Evolutionary conservation across 148 eudicot genomes (phyloP).

Genomic region (Fagopyrum tataricum): DNA sequence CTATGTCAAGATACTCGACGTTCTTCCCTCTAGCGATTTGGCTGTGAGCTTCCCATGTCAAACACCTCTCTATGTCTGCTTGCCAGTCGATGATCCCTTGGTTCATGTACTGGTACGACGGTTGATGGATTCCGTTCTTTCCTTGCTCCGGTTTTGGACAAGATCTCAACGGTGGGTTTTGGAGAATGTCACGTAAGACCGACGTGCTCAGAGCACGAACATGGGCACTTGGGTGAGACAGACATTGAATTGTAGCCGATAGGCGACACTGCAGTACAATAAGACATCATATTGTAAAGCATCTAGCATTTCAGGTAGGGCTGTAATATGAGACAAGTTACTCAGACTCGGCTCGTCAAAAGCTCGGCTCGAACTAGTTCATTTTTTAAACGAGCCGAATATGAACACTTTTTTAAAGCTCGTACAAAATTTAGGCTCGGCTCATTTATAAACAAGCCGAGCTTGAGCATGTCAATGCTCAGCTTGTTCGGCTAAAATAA

Average conservation of each 20-base stretch:
- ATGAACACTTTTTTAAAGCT: too few species aligned
- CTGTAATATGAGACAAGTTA: too few species aligned
- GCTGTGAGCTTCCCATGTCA: slow-evolving; percentile 93
- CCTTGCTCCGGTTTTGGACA: slow-evolving; percentile 17
- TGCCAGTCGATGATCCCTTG: slow-evolving; percentile 71
- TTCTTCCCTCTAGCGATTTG: slow-evolving; percentile 58
- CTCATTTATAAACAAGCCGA: too few species aligned
- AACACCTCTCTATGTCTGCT: slow-evolving; percentile 68
- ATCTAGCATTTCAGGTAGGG: neutral
- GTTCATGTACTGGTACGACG: slow-evolving; percentile 43
- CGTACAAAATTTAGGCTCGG: too few species aligned
- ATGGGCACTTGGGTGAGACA: slow-evolving; percentile 95
- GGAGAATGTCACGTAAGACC: slow-evolving; percentile 80
- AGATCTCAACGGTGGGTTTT: slow-evolving; percentile 38
- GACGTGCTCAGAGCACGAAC: slow-evolving; percentile 95
- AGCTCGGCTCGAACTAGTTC: too few species aligned
- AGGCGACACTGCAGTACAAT: slow-evolving; percentile 73
- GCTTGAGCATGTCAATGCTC: too few species aligned
- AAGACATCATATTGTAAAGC: neutral
- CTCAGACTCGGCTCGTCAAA: too few species aligned
- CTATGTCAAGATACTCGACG: slow-evolving; percentile 53
- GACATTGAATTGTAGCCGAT: slow-evolving; percentile 82
- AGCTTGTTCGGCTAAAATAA: too few species aligned
- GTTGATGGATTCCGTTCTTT: slow-evolving; percentile 29
- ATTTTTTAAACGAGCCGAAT: too few species aligned